Evolutionary conservation across 2,329 filamentous ascomycete genomes (phyloP).

Genomic region (Dactylonectria macrodidyma): DNA sequence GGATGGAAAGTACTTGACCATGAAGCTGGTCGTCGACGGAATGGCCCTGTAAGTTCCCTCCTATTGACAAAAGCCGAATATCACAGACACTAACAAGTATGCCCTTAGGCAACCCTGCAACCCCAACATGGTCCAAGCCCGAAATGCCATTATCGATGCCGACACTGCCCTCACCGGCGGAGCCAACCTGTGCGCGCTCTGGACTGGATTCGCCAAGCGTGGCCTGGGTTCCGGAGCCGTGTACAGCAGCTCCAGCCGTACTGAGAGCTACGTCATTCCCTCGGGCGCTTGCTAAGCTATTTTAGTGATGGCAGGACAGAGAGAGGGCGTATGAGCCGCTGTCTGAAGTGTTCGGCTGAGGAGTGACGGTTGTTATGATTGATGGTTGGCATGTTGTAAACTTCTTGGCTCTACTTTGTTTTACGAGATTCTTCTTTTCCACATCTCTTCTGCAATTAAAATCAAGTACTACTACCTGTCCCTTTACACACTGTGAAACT

Average conservation of each 20-base stretch:
- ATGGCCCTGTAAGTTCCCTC: slow-evolving; percentile 57
- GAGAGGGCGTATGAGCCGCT: not conserved
- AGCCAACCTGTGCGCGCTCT: slow-evolving; percentile 65
- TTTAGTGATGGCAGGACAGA: not conserved
- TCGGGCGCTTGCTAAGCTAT: slow-evolving; percentile 41
- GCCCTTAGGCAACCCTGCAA: slow-evolving; percentile 65
- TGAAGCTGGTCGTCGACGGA: slow-evolving; percentile 68
- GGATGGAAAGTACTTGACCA: slow-evolving; percentile 65
- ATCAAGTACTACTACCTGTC: not conserved
- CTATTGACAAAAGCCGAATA: fast-evolving
- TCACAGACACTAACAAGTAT: slow-evolving; percentile 8
- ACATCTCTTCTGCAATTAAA: not conserved
- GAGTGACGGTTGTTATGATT: not conserved
- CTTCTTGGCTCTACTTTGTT: not conserved
- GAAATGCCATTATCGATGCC: slow-evolving; percentile 70
- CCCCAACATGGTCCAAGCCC: slow-evolving; percentile 66
- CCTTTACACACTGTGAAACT: too few relatives aligned
- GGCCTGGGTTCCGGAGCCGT: slow-evolving; percentile 62
- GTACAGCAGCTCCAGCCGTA: slow-evolving; percentile 48
- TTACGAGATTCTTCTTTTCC: not conserved
- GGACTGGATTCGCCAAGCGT: slow-evolving; percentile 70
- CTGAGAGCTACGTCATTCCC: slow-evolving; percentile 51
- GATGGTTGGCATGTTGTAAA: not conserved
- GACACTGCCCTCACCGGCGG: slow-evolving; percentile 67
- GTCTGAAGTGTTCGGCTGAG: too few relatives aligned